Conservation (phyloP, 805 yeast species). For the Pichia membranifaciens region DNA sequence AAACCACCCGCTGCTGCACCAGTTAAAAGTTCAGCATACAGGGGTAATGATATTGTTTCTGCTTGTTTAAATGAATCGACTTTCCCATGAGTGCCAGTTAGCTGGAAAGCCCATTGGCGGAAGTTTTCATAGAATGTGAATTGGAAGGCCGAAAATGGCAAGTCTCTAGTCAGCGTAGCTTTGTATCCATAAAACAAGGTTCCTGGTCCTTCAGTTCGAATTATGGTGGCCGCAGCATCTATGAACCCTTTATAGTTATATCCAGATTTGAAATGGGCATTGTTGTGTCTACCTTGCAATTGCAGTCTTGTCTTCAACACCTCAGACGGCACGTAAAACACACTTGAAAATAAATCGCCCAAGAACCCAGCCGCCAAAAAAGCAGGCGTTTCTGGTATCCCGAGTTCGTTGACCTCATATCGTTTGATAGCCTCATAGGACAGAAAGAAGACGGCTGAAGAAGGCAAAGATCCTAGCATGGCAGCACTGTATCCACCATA, state of each 20-base stretch:
- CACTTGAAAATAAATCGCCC: conserved; percentile 88
- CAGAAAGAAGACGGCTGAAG: conserved; percentile 90
- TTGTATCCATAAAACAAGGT: conserved; percentile 88
- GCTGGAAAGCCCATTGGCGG: conserved; percentile 50
- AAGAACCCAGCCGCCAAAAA: conserved; percentile 81
- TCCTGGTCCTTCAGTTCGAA: conserved; percentile 61
- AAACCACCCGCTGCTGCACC: conserved; percentile 97
- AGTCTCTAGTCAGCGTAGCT: conserved; percentile 86
- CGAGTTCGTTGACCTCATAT: conserved; percentile 52
- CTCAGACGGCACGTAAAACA: conserved; percentile 92
- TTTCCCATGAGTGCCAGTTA: conserved; percentile 14
- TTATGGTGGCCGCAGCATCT: conserved; percentile 64
- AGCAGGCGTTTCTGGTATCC: conserved; percentile 69
- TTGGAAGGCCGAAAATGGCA: conserved; percentile 94
- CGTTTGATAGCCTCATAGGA: conserved; percentile 84
- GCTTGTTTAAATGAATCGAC: neutral
- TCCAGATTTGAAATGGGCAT: conserved; percentile 71
- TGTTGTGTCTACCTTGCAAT: conserved; percentile 83
- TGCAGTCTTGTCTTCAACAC: conserved; percentile 91
- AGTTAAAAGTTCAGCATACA: conserved; percentile 63
- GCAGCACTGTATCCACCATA: conserved; percentile 95
- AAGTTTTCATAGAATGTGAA: conserved; percentile 91
- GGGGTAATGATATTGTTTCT: conserved; percentile 33
- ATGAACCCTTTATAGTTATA: conserved; percentile 76
- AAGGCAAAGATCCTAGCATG: conserved; percentile 85